Evolutionary conservation across 2,329 filamentous ascomycete species (phyloP), one percentile per base, ranked within the genome.

Genomic region (Aureobasidium pullulans): DNA sequence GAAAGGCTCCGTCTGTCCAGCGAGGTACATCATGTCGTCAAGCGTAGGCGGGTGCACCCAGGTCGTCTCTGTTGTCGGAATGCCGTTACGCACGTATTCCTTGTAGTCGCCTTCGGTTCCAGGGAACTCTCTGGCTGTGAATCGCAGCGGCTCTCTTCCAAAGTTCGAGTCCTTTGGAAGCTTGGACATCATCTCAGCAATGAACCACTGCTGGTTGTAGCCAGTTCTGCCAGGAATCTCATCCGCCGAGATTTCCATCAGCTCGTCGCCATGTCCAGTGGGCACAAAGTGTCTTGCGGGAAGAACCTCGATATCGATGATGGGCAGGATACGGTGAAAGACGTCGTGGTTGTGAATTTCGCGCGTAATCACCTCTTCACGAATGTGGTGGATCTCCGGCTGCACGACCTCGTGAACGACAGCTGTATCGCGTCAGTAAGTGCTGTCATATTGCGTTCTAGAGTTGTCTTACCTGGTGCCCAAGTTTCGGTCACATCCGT

Each of bases 331-430:
- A 29, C 77, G 76, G 61, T 82, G 79, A 63, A 76, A 77, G 37
- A 79, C 68, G 62, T 82, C 76, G 66, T 83, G 74, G 36, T 76
- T 77, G 68, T 83, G 81, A 36, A 81, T 80, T 61, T 83, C 80
- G 39, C 79, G 77, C 6, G 75, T 77, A 53, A 82, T 77, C 23
- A 66, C 64, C 64, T 81, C 74, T 63, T 80, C 71, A 15, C 74
- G 66, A 46, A 81, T 71, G 50, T 81, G 71, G 61, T 79, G 78
- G 10, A 72, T 66, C 13, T 74, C 66, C 3, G 74, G 72, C 15
- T 72, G 71, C 40, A 82, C 68, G 0, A 73, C 71, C 63, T 83
- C 78, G 61, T 82, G 79, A 1, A 73, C 76, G 16, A 82, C 79
- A 61, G 76, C 78, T 79, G 6, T 15, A 6, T 2, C 31, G 28